phyloP scores from a whole-genome alignment of 2,329 filamentous ascomycete genomes.

The Calonectria hawksworthii region DNA sequence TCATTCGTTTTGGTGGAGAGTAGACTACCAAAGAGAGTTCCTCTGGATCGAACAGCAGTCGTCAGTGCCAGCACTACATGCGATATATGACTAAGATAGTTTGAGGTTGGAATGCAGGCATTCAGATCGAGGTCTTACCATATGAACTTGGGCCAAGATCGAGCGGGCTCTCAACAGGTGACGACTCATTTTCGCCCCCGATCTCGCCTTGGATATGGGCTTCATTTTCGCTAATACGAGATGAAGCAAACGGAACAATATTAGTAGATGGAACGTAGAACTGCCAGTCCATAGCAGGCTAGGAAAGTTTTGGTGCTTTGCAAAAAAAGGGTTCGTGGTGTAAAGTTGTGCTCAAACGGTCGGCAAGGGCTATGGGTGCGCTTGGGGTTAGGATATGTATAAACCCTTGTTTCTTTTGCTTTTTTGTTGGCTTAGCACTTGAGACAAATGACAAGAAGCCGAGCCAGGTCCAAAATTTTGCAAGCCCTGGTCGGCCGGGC shows the following conservation, averaged over 20 bases:
- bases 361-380: not conserved
- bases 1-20: not conserved
- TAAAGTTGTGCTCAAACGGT: not conserved
- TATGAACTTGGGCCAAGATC: not conserved
- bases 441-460: not conserved
- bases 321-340: not conserved
- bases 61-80: not conserved
- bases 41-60: not conserved
- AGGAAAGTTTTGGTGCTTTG: not conserved
- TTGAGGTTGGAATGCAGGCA: not conserved
- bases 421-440: not conserved
- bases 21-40: not conserved
- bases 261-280: not conserved
- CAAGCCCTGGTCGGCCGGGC: not conserved
- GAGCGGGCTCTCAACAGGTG: not conserved
- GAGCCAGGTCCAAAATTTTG: not conserved
- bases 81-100: not conserved
- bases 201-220: not conserved
- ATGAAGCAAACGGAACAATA: too few species aligned
- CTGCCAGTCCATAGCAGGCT: not conserved
- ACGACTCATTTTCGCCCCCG: not conserved
- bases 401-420: slow-evolving; percentile 1
- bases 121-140: not conserved
- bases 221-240: not conserved
- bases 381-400: slow-evolving; percentile 3